phyloP scores from a whole-genome alignment of 176 grass and related monocot species.

The Rhynchospora tenuis region DNA sequence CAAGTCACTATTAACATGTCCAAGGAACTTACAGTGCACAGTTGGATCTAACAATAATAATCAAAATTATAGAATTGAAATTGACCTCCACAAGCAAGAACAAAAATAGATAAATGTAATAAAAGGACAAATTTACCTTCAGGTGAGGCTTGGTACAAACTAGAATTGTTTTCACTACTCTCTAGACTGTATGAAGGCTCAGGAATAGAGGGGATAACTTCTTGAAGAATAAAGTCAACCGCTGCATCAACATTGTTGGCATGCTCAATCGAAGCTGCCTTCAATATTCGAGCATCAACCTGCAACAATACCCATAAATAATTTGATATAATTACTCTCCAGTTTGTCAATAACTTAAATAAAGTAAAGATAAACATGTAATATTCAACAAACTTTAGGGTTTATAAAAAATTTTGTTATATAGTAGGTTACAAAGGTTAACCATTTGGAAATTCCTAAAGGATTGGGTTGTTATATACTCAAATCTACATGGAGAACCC shows the following conservation, averaged over 20 bases:
- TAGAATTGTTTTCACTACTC: neutral
- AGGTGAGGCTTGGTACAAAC: neutral
- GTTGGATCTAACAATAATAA: neutral
- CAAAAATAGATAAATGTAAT: neutral
- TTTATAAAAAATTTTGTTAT: neutral
- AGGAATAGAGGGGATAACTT: conserved; percentile 5
- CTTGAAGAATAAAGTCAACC: conserved; percentile 18
- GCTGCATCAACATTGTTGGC: conserved; percentile 12
- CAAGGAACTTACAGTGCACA: neutral
- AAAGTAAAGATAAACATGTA: neutral
- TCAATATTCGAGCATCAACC: conserved; percentile 17
- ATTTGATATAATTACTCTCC: neutral
- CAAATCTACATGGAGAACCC: neutral
- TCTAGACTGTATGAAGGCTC: neutral
- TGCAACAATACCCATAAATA: neutral
- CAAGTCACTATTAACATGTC: neutral
- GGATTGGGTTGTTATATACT: neutral
- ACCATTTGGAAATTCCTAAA: neutral
- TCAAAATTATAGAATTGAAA: neutral
- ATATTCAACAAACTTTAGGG: neutral
- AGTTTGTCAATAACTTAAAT: neutral
- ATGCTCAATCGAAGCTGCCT: conserved; percentile 26
- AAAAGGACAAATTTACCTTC: neutral
- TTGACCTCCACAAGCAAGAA: neutral
- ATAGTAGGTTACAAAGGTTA: neutral